Conservation (phyloP, 306 rosid genomes). For the Dalbergia cultrata region DNA sequence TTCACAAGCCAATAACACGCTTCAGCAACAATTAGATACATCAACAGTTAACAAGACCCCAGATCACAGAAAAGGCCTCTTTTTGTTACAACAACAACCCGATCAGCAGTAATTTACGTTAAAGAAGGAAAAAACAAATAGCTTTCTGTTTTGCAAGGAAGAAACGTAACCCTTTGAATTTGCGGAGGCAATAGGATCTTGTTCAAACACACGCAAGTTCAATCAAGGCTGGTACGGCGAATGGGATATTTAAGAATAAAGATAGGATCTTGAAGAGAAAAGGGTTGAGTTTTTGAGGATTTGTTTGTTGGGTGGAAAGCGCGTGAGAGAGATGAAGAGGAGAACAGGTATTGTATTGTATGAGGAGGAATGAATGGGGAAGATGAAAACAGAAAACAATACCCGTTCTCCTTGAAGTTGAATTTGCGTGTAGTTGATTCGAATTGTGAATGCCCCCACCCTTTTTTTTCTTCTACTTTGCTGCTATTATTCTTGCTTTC, state of each 20-base stretch:
- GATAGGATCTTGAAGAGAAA: not conserved
- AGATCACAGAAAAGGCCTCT: not conserved
- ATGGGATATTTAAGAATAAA: not conserved
- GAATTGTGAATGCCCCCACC: not conserved
- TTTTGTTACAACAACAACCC: conserved; percentile 35
- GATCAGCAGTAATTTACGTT: too few relatives aligned
- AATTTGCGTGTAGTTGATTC: not conserved
- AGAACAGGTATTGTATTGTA: conserved; percentile 43
- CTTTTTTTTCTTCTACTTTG: not conserved
- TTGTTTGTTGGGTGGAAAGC: too few relatives aligned
- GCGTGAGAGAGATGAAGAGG: conserved; percentile 20
- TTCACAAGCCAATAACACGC: conserved; percentile 63
- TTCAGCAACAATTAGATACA: conserved; percentile 63
- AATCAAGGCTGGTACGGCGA: conserved; percentile 2
- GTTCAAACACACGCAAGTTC: not conserved
- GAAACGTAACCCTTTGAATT: conserved; percentile 12
- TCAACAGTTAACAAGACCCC: conserved; percentile 56
- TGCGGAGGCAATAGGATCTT: not conserved
- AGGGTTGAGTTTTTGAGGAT: too few relatives aligned
- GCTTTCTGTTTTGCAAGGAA: conserved; percentile 23
- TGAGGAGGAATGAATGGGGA: not conserved
- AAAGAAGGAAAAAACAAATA: conserved; percentile 15
- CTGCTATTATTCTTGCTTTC: not conserved
- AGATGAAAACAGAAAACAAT: not conserved
- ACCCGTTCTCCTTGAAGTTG: conserved; percentile 55